phyloP scores from a whole-genome alignment of 176 grass and related monocot genomes.

The Hsuehochloa calcarea region DNA sequence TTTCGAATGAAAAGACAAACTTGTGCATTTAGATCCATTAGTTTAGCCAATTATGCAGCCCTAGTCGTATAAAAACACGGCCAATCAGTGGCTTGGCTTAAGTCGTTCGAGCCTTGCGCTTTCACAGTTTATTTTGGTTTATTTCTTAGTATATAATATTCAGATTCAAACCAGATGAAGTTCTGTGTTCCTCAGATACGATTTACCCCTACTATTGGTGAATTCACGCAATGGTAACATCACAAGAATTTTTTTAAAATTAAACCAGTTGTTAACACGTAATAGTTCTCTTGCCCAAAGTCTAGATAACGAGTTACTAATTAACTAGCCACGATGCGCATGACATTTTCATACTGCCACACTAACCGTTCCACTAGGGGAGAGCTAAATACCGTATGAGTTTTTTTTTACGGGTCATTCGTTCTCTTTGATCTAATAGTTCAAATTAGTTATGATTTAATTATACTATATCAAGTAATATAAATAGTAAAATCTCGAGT shows the following conservation, averaged over 20 bases:
- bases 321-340: slow-evolving; percentile 3
- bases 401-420: too few relatives aligned
- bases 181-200: not conserved
- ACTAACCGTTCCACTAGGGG: slow-evolving; percentile 23
- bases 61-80: not conserved
- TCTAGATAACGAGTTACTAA: not conserved
- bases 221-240: not conserved
- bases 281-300: not conserved
- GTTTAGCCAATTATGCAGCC: slow-evolving; percentile 31
- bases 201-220: not conserved
- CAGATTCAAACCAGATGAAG: not conserved
- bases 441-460: too few relatives aligned
- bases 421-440: too few relatives aligned
- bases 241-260: not conserved
- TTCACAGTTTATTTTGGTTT: not conserved
- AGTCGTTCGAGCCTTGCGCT: not conserved
- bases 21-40: slow-evolving; percentile 29
- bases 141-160: not conserved
- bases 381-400: not conserved
- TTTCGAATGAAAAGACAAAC: slow-evolving; percentile 27
- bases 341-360: not conserved
- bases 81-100: not conserved
- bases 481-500: too few relatives aligned
- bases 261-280: not conserved
- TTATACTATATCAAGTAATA: too few relatives aligned